These are phyloP conservation scores for Fusarium illudens DNA, from an alignment of 2,329 filamentous ascomycete species.

Conservation along the genomic window DNA sequence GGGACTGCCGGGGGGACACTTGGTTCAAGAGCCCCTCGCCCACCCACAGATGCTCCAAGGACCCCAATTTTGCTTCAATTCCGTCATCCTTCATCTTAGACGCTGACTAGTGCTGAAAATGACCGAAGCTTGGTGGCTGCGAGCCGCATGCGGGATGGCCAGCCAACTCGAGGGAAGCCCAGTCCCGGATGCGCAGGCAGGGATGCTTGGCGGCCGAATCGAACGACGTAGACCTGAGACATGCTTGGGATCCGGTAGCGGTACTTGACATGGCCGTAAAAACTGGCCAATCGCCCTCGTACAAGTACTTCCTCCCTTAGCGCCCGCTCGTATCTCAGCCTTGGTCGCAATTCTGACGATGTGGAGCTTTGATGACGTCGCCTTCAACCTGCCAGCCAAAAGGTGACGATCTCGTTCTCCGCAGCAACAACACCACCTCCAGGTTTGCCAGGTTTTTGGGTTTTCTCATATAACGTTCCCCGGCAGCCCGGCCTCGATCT, in stretches of 20 bases:
- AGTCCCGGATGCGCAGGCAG: slow-evolving; percentile 25
- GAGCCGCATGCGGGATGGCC: slow-evolving; percentile 41
- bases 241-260: slow-evolving; percentile 16
- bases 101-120: slow-evolving; percentile 33
- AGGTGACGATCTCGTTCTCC: slow-evolving; percentile 44
- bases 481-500: slow-evolving; percentile 34
- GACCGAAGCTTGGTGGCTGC: slow-evolving; percentile 34
- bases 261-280: neutral
- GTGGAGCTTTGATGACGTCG: slow-evolving; percentile 43
- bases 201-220: slow-evolving; percentile 22
- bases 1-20: slow-evolving; percentile 25
- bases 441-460: slow-evolving; percentile 33
- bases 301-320: slow-evolving; percentile 15
- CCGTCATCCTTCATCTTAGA: slow-evolving; percentile 41
- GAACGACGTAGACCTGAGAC: slow-evolving; percentile 34
- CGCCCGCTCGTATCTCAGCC: slow-evolving; percentile 22
- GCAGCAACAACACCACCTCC: slow-evolving; percentile 41
- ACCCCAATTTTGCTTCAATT: slow-evolving; percentile 34
- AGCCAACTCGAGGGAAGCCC: slow-evolving; percentile 24
- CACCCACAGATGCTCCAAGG: slow-evolving; percentile 13
- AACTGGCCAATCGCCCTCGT: slow-evolving; percentile 1
- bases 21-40: slow-evolving; percentile 9
- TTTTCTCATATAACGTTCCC: slow-evolving; percentile 42
- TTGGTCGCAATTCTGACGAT: slow-evolving; percentile 25
- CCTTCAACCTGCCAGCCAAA: slow-evolving; percentile 31